Evolutionary conservation across 2,329 filamentous ascomycete genomes (phyloP).

Genomic region (Alternaria arbusti): DNA sequence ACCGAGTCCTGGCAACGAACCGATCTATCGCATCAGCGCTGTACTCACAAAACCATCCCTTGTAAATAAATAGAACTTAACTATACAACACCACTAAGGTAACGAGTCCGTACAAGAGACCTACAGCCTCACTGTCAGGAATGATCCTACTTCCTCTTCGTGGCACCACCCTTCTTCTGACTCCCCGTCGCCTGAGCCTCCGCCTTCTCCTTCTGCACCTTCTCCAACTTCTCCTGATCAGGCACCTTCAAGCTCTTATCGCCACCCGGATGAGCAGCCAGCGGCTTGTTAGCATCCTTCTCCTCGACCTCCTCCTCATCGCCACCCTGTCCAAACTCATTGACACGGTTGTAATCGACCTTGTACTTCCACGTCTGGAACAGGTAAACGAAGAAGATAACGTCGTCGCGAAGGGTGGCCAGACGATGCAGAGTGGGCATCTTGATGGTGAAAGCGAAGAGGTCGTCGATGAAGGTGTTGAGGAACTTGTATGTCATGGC

Average conservation of each 20-base stretch:
- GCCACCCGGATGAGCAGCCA: conserved; percentile 43
- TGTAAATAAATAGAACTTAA: not conserved
- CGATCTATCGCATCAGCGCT: not conserved
- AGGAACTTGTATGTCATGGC: conserved; percentile 99
- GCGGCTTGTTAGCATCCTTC: conserved; percentile 53
- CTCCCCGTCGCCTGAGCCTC: conserved; percentile 27
- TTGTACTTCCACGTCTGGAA: conserved; percentile 95
- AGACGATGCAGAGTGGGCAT: conserved; percentile 95
- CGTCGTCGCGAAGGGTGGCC: conserved; percentile 89
- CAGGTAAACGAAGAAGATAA: conserved; percentile 97
- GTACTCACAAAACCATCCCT: not conserved
- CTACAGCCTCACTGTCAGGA: not conserved
- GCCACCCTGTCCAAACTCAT: conserved; percentile 98
- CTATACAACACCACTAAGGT: not conserved
- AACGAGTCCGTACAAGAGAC: not conserved
- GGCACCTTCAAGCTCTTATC: conserved; percentile 37
- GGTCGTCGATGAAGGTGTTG: conserved; percentile 98
- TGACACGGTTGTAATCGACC: conserved; percentile 88
- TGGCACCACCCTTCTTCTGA: conserved; percentile 36
- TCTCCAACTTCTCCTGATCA: conserved; percentile 20
- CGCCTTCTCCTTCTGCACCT: conserved; percentile 25
- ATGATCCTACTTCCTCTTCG: conserved; percentile 36
- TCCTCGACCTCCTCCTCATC: conserved; percentile 72
- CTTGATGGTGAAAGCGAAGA: conserved; percentile 99
- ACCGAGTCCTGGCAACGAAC: not conserved